These are phyloP conservation scores for Schizophyllum amplum DNA, from an alignment of 1,284 basidiomycete genomes.

Conservation along the genomic window DNA sequence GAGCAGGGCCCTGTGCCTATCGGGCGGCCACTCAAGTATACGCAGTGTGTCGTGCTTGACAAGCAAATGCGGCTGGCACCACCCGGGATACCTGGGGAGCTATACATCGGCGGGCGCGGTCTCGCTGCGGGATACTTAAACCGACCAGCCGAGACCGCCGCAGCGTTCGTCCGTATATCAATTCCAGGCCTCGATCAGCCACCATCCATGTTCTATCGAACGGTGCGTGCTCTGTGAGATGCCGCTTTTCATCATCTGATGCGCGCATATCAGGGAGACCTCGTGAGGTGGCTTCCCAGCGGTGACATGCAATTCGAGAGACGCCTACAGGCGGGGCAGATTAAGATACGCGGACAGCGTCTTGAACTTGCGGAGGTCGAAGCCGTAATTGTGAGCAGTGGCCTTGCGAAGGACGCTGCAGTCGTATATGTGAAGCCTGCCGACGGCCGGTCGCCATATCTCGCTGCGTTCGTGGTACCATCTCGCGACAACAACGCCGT, in stretches of 20 bases:
- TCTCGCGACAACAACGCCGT: no score
- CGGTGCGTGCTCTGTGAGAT: neutral
- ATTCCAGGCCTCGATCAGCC: neutral
- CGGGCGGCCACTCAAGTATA: neutral
- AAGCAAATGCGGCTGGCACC: neutral
- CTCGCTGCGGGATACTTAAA: neutral
- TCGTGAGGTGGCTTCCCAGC: neutral
- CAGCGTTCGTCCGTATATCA: neutral
- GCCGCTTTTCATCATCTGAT: no score
- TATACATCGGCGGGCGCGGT: neutral
- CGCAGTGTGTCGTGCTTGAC: neutral
- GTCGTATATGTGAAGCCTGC: neutral
- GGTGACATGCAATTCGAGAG: neutral
- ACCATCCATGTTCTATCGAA: neutral
- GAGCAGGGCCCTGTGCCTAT: neutral
- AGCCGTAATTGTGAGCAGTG: neutral
- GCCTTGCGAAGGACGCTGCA: neutral
- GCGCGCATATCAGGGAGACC: no score
- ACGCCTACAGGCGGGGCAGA: neutral
- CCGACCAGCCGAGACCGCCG: neutral
- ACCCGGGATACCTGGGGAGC: neutral
- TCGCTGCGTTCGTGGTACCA: neutral
- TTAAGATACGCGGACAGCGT: neutral
- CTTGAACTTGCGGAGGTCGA: neutral
- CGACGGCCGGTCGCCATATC: neutral